Percentiles rank a stretch among this genome's conserved stretches.
These are phyloP conservation scores for Hypoxylon perforatum DNA, from an alignment of 495 filamentous ascomycete genomes.

Conservation along the genomic window DNA sequence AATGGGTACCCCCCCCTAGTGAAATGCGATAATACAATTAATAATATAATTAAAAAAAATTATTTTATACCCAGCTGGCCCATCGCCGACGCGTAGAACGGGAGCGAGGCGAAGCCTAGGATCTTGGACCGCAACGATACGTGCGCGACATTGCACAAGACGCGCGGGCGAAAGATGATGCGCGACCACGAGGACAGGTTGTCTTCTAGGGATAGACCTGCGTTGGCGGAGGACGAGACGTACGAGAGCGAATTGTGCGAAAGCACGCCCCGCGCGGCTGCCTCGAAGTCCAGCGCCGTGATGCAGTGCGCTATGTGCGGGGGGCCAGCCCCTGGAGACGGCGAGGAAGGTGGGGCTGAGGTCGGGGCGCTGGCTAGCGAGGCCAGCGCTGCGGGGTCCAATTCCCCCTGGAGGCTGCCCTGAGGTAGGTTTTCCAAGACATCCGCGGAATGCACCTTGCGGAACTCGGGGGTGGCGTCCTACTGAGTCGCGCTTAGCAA, in stretches of 20 bases:
- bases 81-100: constrained; percentile 83
- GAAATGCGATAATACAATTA: no score
- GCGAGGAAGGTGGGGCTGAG: constrained; percentile 45
- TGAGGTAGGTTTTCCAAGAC: constrained; percentile 65
- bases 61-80: constrained; percentile 86
- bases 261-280: constrained; percentile 78
- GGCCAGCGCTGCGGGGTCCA: constrained; percentile 69
- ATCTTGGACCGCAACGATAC: constrained; percentile 78
- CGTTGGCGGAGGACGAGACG: constrained; percentile 84
- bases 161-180: constrained; percentile 83
- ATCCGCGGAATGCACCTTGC: constrained; percentile 75
- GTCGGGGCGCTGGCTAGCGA: constrained; percentile 38
- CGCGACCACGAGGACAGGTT: constrained; percentile 88
- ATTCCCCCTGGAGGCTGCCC: constrained; percentile 72
- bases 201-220: constrained; percentile 77
- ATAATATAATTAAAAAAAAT: no score
- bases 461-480: constrained; percentile 77
- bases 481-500: constrained; percentile 41
- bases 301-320: constrained; percentile 46
- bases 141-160: constrained; percentile 78
- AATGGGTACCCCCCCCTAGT: no score
- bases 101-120: constrained; percentile 77
- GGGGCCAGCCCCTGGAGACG: constrained; percentile 49
- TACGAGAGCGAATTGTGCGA: constrained; percentile 87
- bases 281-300: constrained; percentile 73